Evolutionary conservation across 1,284 basidiomycete species (phyloP).

Genomic region (Ganoderma meredithae): DNA sequence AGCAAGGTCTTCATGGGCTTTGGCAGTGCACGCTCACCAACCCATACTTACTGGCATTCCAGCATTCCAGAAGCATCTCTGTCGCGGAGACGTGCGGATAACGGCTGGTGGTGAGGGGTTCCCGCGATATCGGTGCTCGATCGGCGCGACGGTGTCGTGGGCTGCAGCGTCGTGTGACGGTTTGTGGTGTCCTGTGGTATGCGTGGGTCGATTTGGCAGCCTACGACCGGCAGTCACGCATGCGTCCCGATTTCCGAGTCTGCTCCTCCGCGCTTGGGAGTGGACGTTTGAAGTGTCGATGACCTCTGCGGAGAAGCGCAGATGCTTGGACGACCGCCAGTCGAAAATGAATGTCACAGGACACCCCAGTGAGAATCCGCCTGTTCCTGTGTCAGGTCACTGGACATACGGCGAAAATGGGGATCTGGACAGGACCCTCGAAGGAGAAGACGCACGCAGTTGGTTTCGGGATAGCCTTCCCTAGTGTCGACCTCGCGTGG

Average conservation of each 20-base stretch:
- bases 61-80: slow-evolving; percentile 16
- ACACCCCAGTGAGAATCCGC: neutral
- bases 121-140: slow-evolving; percentile 8
- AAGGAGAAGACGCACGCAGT: slow-evolving; percentile 13
- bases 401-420: neutral
- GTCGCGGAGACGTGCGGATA: slow-evolving; percentile 23
- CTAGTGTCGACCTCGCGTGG: slow-evolving; percentile 7
- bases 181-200: slow-evolving; percentile 16
- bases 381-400: slow-evolving; percentile 8
- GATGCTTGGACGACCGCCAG: neutral
- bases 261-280: neutral
- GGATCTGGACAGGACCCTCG: slow-evolving; percentile 7
- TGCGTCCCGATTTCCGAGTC: slow-evolving; percentile 21
- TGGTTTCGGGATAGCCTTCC: neutral
- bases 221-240: slow-evolving; percentile 24
- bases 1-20: slow-evolving; percentile 7
- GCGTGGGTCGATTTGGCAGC: neutral
- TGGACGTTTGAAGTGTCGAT: neutral
- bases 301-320: neutral
- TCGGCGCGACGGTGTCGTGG: slow-evolving; percentile 13
- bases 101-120: neutral
- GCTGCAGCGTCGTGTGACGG: neutral
- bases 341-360: slow-evolving; percentile 6
- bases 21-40: neutral
- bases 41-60: slow-evolving; percentile 5